Evolutionary conservation across 1,139 yeast species (phyloP), one percentile per base, ranked within the genome.

Genomic region (Debaryomycetaceae sp.): DNA sequence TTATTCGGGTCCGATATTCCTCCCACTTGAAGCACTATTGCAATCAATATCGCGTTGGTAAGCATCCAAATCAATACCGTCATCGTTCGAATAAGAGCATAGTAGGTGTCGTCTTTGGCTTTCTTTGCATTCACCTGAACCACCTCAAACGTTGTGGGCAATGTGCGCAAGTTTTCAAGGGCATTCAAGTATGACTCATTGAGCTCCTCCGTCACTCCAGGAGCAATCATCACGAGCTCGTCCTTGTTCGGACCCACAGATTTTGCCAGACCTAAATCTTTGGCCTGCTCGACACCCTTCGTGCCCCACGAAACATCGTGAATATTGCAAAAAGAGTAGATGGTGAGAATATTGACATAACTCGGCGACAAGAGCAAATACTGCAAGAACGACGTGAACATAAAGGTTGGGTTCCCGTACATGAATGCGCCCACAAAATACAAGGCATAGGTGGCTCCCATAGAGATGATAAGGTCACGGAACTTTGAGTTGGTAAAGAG

Each of bases 221-320:
- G 87, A 8, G 73, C 69, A 32, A 73, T 68, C 54, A 73, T 75
- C 25, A 79, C 70, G 39, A 76, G 76, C 40, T 81, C 77, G 35
- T 81, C 77, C 46, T 82, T 38, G 37, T 63, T 58, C 36, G 59
- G 60, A 37, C 71, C 65, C 5, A 71, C 58, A 26, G 58, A 50
- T 37, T 71, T 73, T 21, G 86, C 90, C 15, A 70, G 68, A 30
- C 93, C 93, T 39, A 81, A 62, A 52, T 79, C 86, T 39, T 65
- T 65, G 32, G 73, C 73, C 25, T 58, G 62, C 19, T 72, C 73
- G 31, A 68, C 81, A 16, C 85, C 87, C 51, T 81, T 79, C 16
- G 90, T 81, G 47, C 93, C 93, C 93, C 93, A 81, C 0, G 90
- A 77, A 29, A 81, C 77, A 54, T 81, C 93, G 51, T 81, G 87